These are phyloP conservation scores for Trichoderma gamsii DNA, from an alignment of 495 filamentous ascomycete genomes.

Conservation along the genomic window DNA sequence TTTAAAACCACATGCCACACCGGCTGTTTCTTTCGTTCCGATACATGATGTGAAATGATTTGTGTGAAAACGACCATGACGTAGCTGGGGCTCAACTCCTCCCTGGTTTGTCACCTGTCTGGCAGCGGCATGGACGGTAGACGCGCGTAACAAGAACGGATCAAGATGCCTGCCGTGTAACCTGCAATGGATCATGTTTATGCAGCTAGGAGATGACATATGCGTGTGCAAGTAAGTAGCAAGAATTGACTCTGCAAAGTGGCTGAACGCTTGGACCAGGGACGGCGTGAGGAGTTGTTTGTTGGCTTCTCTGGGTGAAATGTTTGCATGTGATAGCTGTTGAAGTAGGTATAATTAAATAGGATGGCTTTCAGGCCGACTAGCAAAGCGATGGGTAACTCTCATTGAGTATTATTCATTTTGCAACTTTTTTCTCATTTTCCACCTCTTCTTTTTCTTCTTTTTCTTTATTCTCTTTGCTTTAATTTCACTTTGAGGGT, in stretches of 20 bases:
- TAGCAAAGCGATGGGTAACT: too few relatives aligned
- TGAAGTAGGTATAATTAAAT: neutral
- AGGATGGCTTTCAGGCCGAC: neutral
- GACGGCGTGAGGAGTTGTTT: neutral
- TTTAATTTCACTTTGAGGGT: too few relatives aligned
- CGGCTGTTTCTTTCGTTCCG: conserved; percentile 16
- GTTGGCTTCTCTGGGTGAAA: neutral
- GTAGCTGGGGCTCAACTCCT: neutral
- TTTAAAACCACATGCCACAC: neutral
- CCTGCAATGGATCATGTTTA: neutral
- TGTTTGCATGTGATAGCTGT: neutral
- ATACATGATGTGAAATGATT: neutral
- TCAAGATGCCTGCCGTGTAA: neutral
- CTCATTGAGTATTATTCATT: too few relatives aligned
- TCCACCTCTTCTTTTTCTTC: neutral
- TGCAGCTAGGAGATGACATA: neutral
- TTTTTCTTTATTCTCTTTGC: neutral
- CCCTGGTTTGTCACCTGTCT: too few relatives aligned
- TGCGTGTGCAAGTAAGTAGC: neutral
- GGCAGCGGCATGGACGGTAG: neutral
- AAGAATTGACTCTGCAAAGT: neutral
- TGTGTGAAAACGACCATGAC: neutral
- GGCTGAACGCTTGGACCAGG: neutral
- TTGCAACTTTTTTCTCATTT: too few relatives aligned
- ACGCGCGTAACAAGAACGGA: neutral